Evolutionary conservation across 768 basidiomycete species (phyloP).

Genomic region (Lactarius pseudohatsudake): DNA sequence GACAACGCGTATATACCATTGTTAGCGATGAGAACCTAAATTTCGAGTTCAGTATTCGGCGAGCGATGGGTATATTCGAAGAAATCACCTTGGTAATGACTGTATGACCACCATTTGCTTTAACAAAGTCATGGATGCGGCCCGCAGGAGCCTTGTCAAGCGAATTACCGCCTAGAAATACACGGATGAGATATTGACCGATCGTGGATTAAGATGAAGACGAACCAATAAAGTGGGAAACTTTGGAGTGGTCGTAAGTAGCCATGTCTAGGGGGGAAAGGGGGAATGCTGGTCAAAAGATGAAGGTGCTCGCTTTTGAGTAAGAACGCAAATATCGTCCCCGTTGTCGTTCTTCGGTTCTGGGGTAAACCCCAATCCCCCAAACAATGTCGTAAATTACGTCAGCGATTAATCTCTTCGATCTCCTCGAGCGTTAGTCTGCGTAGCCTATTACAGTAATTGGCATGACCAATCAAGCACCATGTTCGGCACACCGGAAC

Average conservation of each 20-base stretch:
- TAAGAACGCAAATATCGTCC: conserved; percentile 10
- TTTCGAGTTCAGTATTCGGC: conserved; percentile 12
- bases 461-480: background rate
- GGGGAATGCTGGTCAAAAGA: conserved; percentile 11
- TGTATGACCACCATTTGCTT: conserved; percentile 89
- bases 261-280: conserved; percentile 32
- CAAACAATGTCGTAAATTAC: conserved; percentile 20
- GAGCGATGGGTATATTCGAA: background rate
- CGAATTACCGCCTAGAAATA: conserved; percentile 79
- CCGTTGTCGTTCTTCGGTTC: conserved; percentile 22
- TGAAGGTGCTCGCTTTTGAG: conserved; percentile 12
- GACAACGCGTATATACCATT: conserved; percentile 59
- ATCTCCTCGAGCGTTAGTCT: background rate
- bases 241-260: conserved; percentile 56
- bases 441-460: background rate
- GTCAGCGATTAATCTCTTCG: conserved; percentile 9
- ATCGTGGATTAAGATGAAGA: conserved; percentile 21
- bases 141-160: conserved; percentile 80
- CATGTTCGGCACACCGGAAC: too few relatives aligned
- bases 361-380: conserved; percentile 30
- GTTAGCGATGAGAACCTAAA: conserved; percentile 96
- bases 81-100: conserved; percentile 91
- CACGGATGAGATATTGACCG: conserved; percentile 24
- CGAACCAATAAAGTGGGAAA: conserved; percentile 63
- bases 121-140: conserved; percentile 87